Conservation (phyloP, 2,329 filamentous ascomycete genomes). For the Nigrospora oryzae region DNA sequence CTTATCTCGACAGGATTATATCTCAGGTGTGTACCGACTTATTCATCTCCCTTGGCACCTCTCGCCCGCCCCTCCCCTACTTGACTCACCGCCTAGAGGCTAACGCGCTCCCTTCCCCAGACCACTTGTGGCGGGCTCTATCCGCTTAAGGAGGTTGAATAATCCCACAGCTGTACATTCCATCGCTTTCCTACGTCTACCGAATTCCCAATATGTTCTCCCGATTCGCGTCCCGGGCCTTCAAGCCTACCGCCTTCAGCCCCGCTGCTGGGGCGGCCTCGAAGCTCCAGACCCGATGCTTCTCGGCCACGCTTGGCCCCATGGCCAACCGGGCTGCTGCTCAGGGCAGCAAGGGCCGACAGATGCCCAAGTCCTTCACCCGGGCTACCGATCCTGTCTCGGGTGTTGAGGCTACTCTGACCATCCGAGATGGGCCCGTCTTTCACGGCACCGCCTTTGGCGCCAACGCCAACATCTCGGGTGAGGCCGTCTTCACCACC, state of each 20-base stretch:
- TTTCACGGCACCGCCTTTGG: slow-evolving; percentile 96
- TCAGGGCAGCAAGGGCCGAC: slow-evolving; percentile 60
- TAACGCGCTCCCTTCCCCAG: slow-evolving; percentile 24
- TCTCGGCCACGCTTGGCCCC: slow-evolving; percentile 25
- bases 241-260: slow-evolving; percentile 42
- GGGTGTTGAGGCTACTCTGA: slow-evolving; percentile 81
- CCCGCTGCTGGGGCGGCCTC: slow-evolving; percentile 23
- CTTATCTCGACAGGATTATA: slow-evolving; percentile 53
- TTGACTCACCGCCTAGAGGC: slow-evolving; percentile 34
- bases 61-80: slow-evolving; percentile 22
- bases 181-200: slow-evolving; percentile 10
- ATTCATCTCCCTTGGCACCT: no score
- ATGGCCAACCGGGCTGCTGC: slow-evolving; percentile 39
- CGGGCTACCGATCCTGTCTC: slow-evolving; percentile 58
- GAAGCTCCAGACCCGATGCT: slow-evolving; percentile 25
- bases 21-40: slow-evolving; percentile 47
- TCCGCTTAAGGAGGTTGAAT: slow-evolving; percentile 32
- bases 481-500: slow-evolving; percentile 97
- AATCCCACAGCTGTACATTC: slow-evolving; percentile 13
- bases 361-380: slow-evolving; percentile 50
- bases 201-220: slow-evolving; percentile 44
- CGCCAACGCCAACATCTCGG: slow-evolving; percentile 92
- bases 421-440: slow-evolving; percentile 90
- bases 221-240: slow-evolving; percentile 42
- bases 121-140: slow-evolving; percentile 46